A percentile compares a stretch with the other conserved stretches of the same genome.
Evolutionary conservation across 257 asterid species (phyloP).

Genomic region (Schizonepeta tenuifolia): DNA sequence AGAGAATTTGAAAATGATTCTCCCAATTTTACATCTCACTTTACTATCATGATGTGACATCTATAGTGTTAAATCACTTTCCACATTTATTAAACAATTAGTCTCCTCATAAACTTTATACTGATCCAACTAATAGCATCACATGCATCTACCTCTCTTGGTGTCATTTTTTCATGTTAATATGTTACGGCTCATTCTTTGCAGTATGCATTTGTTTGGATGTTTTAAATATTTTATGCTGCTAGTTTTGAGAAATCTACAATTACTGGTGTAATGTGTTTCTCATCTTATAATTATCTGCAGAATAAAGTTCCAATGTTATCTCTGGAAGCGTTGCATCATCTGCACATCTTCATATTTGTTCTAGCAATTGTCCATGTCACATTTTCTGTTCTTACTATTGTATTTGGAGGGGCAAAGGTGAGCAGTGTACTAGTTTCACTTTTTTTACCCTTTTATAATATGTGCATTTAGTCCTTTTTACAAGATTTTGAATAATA

Average conservation of each 20-base stretch:
- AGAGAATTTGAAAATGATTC: neutral
- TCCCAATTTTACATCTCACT: neutral
- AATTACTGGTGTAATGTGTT: conserved; percentile 13
- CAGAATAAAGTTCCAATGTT: conserved; percentile 74
- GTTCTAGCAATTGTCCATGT: conserved; percentile 88
- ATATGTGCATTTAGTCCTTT: neutral
- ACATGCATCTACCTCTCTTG: neutral
- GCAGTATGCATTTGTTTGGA: neutral
- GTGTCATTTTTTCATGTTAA: conserved; percentile 14
- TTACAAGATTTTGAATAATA: conserved; percentile 3
- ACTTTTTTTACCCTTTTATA: neutral
- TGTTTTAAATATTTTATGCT: neutral
- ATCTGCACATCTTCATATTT: conserved; percentile 82
- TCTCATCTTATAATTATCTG: conserved; percentile 18
- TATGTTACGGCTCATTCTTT: neutral
- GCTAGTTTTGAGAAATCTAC: conserved; percentile 17
- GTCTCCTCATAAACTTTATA: neutral
- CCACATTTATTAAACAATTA: neutral
- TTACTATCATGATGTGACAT: neutral
- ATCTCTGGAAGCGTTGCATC: conserved; percentile 78
- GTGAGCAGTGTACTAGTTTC: conserved; percentile 39
- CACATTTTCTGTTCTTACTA: conserved; percentile 74
- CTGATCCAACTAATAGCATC: too few relatives aligned
- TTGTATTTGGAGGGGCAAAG: conserved; percentile 76
- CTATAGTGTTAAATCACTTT: neutral